phyloP scores from a whole-genome alignment of 495 filamentous ascomycete species.

The Parachaetomium inaequale region DNA sequence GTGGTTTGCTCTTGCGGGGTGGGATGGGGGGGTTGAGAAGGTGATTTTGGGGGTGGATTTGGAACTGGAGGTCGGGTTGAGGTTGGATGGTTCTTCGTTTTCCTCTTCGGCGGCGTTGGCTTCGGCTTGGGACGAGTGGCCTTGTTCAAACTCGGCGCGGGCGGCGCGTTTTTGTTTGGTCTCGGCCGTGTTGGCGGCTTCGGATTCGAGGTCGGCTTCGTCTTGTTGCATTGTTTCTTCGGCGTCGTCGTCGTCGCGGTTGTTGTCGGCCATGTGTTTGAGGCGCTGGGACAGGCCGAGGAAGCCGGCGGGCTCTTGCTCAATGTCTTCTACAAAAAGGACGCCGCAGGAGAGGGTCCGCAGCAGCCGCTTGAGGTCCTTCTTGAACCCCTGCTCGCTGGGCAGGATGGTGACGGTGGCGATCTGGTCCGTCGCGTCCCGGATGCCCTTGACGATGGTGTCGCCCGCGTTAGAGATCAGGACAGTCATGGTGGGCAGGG shows the following conservation, averaged over 20 bases:
- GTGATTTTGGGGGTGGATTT: conserved; percentile 10
- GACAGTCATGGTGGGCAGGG: conserved; percentile 77
- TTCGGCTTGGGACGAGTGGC: conserved; percentile 1
- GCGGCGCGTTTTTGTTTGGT: conserved; percentile 14
- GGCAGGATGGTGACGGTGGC: conserved; percentile 75
- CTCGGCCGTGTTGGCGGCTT: conserved; percentile 7
- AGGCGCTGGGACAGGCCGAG: conserved; percentile 36
- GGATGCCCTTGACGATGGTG: conserved; percentile 67
- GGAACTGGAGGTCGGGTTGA: too few relatives aligned
- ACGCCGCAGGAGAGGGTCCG: conserved; percentile 37
- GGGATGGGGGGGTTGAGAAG: neutral
- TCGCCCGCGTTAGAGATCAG: conserved; percentile 81
- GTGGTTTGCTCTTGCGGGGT: neutral
- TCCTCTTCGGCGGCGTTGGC: conserved; percentile 19
- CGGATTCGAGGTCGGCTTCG: conserved; percentile 22
- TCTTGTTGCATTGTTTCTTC: conserved; percentile 12
- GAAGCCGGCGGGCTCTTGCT: conserved; percentile 40
- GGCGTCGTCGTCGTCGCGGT: conserved; percentile 20
- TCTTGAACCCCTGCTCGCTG: conserved; percentile 53
- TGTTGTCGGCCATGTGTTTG: conserved; percentile 19
- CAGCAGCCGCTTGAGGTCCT: conserved; percentile 37
- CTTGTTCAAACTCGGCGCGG: conserved; percentile 24
- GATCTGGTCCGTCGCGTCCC: conserved; percentile 64
- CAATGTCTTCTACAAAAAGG: conserved; percentile 33
- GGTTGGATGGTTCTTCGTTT: conserved; percentile 2